These are phyloP conservation scores for Pseudozyma tsukubaensis DNA, from an alignment of 1,284 basidiomycete genomes.

Conservation along the genomic window DNA sequence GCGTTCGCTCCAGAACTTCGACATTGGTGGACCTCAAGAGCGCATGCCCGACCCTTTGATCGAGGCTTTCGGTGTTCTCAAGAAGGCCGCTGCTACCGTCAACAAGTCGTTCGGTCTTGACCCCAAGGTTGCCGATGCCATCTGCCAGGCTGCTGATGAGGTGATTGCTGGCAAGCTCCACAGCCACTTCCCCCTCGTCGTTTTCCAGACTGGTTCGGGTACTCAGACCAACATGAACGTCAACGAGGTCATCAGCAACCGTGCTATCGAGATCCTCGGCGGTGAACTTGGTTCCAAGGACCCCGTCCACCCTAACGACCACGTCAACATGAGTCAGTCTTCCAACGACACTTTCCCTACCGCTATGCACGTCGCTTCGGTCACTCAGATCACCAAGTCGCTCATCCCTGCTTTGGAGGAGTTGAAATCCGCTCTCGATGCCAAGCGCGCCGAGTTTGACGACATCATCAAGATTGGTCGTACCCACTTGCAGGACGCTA, in stretches of 20 bases:
- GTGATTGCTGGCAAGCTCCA: slow-evolving; percentile 92
- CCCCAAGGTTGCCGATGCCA: slow-evolving; percentile 86
- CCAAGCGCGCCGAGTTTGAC: slow-evolving; percentile 76
- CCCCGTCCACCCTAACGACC: slow-evolving; percentile 99
- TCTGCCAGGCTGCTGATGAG: slow-evolving; percentile 93
- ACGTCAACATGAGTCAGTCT: slow-evolving; percentile 99
- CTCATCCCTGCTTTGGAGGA: slow-evolving; percentile 88
- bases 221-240: slow-evolving; percentile 99
- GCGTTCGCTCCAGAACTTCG: slow-evolving; percentile 96
- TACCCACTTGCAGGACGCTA: slow-evolving; percentile 96
- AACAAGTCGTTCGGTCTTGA: slow-evolving; percentile 93
- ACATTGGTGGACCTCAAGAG: slow-evolving; percentile 94
- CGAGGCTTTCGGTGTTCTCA: slow-evolving; percentile 96
- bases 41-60: slow-evolving; percentile 93
- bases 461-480: slow-evolving; percentile 95
- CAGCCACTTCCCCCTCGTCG: slow-evolving; percentile 92
- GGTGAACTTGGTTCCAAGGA: slow-evolving; percentile 95
- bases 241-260: slow-evolving; percentile 99
- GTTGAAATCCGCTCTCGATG: slow-evolving; percentile 84
- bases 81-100: slow-evolving; percentile 94
- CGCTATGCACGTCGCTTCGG: slow-evolving; percentile 97
- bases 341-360: slow-evolving; percentile 99
- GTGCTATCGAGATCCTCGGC: slow-evolving; percentile 96
- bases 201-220: slow-evolving; percentile 98
- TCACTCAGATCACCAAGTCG: slow-evolving; percentile 83